Conservation (phyloP, 768 basidiomycete species). For the Suillus clintonianus region DNA sequence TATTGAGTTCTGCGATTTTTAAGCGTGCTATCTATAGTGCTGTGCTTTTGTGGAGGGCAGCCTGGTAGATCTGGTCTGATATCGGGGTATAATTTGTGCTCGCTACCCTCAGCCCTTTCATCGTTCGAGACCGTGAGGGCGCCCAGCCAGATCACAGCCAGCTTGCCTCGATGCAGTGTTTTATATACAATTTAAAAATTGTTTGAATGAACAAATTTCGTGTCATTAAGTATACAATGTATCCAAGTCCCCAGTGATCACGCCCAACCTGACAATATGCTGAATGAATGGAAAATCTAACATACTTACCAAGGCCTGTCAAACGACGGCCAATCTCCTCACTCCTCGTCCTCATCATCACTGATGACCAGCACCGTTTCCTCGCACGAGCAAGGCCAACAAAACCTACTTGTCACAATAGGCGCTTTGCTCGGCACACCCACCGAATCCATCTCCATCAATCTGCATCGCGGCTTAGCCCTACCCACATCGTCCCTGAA, state of each 20-base stretch:
- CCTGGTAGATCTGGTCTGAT: background rate
- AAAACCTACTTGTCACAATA: conserved; percentile 3
- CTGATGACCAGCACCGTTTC: conserved; percentile 49
- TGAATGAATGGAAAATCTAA: background rate
- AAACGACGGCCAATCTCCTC: background rate
- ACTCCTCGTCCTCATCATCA: conserved; percentile 47
- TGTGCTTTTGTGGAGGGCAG: background rate
- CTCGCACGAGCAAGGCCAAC: conserved; percentile 49
- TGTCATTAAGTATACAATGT: conserved; percentile 1
- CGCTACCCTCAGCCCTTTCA: background rate
- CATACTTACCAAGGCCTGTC: conserved; percentile 7
- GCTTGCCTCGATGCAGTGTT: background rate
- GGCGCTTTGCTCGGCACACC: background rate
- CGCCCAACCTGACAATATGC: background rate
- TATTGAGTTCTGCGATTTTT: background rate
- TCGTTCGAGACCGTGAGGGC: background rate
- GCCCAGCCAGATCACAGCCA: background rate
- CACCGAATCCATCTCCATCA: conserved; percentile 11
- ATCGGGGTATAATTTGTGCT: background rate
- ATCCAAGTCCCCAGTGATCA: background rate
- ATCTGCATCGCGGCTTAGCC: conserved; percentile 8
- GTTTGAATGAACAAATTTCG: background rate
- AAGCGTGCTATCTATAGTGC: background rate
- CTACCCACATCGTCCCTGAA: background rate
- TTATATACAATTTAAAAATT: background rate